Conservation (phyloP, 306 rosid species). For the Cicer cuneatum region DNA sequence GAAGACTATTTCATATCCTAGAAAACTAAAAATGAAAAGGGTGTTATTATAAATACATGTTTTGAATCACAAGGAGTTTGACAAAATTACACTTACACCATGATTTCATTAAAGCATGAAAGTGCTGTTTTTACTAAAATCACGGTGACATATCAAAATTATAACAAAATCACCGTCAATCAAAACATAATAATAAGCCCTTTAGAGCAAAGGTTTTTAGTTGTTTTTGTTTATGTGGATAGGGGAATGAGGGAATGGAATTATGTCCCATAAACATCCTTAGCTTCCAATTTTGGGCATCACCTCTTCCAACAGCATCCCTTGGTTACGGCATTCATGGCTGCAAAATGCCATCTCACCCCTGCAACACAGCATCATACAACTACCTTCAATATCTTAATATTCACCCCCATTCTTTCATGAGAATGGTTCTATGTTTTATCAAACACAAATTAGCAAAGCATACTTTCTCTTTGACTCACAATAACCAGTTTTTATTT, state of each 20-base stretch:
- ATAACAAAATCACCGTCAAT: too few species aligned
- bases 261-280: slow-evolving; percentile 40
- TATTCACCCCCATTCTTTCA: background rate
- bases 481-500: too few species aligned
- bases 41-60: slow-evolving; percentile 6
- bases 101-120: too few species aligned
- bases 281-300: slow-evolving; percentile 48
- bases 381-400: slow-evolving; percentile 14
- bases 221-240: background rate
- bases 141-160: too few species aligned
- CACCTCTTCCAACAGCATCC: slow-evolving; percentile 71
- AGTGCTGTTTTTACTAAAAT: too few species aligned
- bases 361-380: slow-evolving; percentile 51
- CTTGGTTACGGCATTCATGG: slow-evolving; percentile 77
- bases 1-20: slow-evolving; percentile 37
- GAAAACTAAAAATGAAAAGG: slow-evolving; percentile 30
- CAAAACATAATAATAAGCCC: background rate
- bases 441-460: background rate
- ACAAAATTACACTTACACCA: too few species aligned
- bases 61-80: too few species aligned
- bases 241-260: slow-evolving; percentile 14
- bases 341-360: slow-evolving; percentile 98
- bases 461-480: background rate
- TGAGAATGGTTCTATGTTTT: background rate
- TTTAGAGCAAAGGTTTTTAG: slow-evolving; percentile 13